A percentile compares a stretch with the other conserved stretches of the same genome.
Conservation (phyloP, 1,284 basidiomycete species). For the Rhodotorula sp. region DNA sequence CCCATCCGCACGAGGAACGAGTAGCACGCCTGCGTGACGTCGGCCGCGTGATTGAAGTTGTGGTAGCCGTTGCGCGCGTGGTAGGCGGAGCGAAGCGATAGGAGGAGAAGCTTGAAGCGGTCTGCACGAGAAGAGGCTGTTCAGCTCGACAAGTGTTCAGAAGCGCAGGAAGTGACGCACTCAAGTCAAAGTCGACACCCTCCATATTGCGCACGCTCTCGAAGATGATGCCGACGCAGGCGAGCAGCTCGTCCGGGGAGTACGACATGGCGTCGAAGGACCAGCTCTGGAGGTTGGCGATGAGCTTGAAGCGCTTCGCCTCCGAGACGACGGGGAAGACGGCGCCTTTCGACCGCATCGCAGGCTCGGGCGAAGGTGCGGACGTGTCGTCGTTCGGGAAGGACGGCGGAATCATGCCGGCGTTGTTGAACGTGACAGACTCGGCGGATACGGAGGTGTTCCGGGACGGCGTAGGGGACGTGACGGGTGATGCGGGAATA, state of each 20-base stretch:
- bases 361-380: background rate
- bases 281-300: slow-evolving; percentile 72
- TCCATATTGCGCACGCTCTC: slow-evolving; percentile 60
- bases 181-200: slow-evolving; percentile 68
- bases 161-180: slow-evolving; percentile 70
- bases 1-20: slow-evolving; percentile 74
- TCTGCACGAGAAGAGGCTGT: slow-evolving; percentile 44
- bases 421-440: slow-evolving; percentile 22
- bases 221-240: slow-evolving; percentile 75
- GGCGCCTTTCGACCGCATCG: slow-evolving; percentile 13
- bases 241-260: slow-evolving; percentile 73
- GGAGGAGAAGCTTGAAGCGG: slow-evolving; percentile 72
- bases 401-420: slow-evolving; percentile 16
- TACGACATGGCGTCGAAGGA: slow-evolving; percentile 82
- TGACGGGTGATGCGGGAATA: slow-evolving; percentile 35
- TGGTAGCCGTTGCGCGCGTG: slow-evolving; percentile 88
- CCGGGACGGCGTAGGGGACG: slow-evolving; percentile 28
- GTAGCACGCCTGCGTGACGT: slow-evolving; percentile 89
- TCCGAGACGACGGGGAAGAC: slow-evolving; percentile 33
- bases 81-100: slow-evolving; percentile 80
- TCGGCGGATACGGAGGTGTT: slow-evolving; percentile 38
- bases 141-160: background rate
- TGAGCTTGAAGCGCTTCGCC: slow-evolving; percentile 51
- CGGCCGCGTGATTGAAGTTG: slow-evolving; percentile 91
- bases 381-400: slow-evolving; percentile 15